Base-by-base conservation (phyloP, 805 yeast genomes). In the Myxozyma kluyveri region DNA sequence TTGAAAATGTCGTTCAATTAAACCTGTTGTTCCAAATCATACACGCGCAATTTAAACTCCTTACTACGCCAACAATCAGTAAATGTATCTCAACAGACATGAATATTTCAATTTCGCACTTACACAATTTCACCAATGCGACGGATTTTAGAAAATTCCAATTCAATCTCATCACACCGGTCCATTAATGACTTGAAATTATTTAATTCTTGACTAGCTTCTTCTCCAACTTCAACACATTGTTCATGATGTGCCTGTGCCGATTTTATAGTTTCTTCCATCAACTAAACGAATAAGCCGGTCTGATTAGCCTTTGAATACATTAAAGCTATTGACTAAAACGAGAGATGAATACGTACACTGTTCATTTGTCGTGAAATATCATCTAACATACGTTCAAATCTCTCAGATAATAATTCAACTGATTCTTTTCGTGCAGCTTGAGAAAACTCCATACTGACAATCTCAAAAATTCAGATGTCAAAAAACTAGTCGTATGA, bases 81-180 rank as follows among this genome's bases (percentile, higher is more conserved):
- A 29, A 14, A 42, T 33, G 22, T 4, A 44, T 17, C 17, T 29
- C 35, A 45, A 33, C 32, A 9, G 21, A 7, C 5, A 21, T n/a
- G 18, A 6, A 24, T 3, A 19, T 5, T 12, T 5, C 4, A 1
- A 21, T 9, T 6, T 3, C 9, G 22, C 14, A 47, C 61, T 12
- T 50, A 54, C 54, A 57, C 56, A 26, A 58, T 58, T 38, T 57
- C 61, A 12, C 52, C 48, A 5, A 58, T 55, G 10, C 57, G 35
- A 22, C 41, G 49, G 31, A 58, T 57, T 53, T 58, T 58, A 17
- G 52, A 58, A 36, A 58, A 53, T 49, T 58, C 61, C 18, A 57
- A 44, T 4, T 57, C 61, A 12, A 58, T 33, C 26, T 50, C 59
- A 24, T 54, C 59, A 32, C 59, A 58, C 22, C 45, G 40, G 23